Percentiles rank a stretch among this genome's conserved stretches.
Conservation (phyloP, 306 rosid genomes). For the Echinosophora koreensis region DNA sequence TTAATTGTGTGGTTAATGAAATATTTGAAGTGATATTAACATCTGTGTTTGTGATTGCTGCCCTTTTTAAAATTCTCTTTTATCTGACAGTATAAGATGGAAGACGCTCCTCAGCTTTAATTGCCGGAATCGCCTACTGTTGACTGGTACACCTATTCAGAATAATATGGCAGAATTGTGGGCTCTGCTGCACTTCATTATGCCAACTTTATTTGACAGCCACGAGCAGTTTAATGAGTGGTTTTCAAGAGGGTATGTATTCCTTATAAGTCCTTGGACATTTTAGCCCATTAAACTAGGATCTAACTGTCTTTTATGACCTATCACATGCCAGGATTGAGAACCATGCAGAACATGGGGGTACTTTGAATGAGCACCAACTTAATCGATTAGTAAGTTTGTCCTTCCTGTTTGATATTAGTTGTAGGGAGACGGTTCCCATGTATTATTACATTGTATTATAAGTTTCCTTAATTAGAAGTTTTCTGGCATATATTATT, state of each 20-base stretch:
- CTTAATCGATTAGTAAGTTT: slow-evolving; percentile 91
- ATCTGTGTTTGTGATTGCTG: slow-evolving; percentile 14
- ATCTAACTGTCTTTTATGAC: slow-evolving; percentile 38
- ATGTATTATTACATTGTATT: not conserved
- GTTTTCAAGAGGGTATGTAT: slow-evolving; percentile 96
- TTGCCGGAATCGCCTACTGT: slow-evolving; percentile 93
- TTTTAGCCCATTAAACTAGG: slow-evolving; percentile 29
- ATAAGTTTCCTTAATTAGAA: slow-evolving; percentile 11
- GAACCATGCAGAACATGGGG: slow-evolving; percentile 99
- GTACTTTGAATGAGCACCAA: slow-evolving; percentile 97
- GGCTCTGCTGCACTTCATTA: slow-evolving; percentile 97
- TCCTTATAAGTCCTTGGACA: slow-evolving; percentile 34
- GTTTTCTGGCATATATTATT: slow-evolving; percentile 25
- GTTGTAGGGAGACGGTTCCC: slow-evolving; percentile 6
- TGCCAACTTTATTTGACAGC: slow-evolving; percentile 98
- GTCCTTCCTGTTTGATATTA: slow-evolving; percentile 35
- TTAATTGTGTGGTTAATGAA: slow-evolving; percentile 34
- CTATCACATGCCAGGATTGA: slow-evolving; percentile 72
- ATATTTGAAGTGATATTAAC: slow-evolving; percentile 34
- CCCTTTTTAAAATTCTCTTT: slow-evolving; percentile 13
- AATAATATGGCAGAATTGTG: slow-evolving; percentile 99
- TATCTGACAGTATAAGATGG: slow-evolving; percentile 92
- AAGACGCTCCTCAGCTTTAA: slow-evolving; percentile 97
- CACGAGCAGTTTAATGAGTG: slow-evolving; percentile 99
- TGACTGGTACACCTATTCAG: slow-evolving; percentile 98